Evolutionary conservation across 768 basidiomycete species (phyloP).

Genomic region (Nidularia pulvinata): DNA sequence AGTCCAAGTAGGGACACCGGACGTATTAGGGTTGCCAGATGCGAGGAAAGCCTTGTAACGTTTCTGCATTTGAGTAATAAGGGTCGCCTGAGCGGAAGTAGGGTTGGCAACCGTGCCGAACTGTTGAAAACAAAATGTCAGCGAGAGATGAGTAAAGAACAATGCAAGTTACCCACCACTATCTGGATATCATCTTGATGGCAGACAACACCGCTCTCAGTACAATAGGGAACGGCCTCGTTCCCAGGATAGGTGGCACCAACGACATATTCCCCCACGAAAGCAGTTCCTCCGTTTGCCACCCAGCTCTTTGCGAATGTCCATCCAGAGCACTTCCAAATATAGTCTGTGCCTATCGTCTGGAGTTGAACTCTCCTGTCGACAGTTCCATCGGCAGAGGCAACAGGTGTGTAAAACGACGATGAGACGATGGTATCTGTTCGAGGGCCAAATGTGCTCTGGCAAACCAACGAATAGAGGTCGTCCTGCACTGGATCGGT

Average conservation of each 20-base stretch:
- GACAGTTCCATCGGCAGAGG: conserved; percentile 21
- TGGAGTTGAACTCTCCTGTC: conserved; percentile 62
- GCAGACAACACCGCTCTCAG: conserved; percentile 57
- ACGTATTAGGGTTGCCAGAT: conserved; percentile 61
- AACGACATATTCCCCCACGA: conserved; percentile 60
- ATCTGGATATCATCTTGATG: conserved; percentile 85
- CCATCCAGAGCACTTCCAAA: conserved; percentile 74
- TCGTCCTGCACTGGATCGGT: conserved; percentile 31
- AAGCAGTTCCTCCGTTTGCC: conserved; percentile 62
- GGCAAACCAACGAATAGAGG: conserved; percentile 34
- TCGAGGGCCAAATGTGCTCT: conserved; percentile 46
- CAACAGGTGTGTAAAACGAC: conserved; percentile 40
- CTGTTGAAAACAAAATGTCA: conserved; percentile 12
- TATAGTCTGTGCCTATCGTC: conserved; percentile 62
- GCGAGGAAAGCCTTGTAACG: conserved; percentile 68
- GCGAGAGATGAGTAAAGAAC: conserved; percentile 1
- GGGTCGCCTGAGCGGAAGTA: conserved; percentile 50
- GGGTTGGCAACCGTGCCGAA: conserved; percentile 62
- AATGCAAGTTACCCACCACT: conserved; percentile 46
- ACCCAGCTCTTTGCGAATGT: conserved; percentile 71
- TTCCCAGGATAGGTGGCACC: conserved; percentile 79
- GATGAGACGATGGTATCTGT: conserved; percentile 41
- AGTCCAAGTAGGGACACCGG: conserved; percentile 50
- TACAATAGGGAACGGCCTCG: conserved; percentile 53
- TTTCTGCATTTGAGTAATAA: conserved; percentile 66